These are phyloP conservation scores for Lunularia cruciata DNA, from an alignment of 225 moss, liverwort and hornwort genomes.

Conservation along the genomic window DNA sequence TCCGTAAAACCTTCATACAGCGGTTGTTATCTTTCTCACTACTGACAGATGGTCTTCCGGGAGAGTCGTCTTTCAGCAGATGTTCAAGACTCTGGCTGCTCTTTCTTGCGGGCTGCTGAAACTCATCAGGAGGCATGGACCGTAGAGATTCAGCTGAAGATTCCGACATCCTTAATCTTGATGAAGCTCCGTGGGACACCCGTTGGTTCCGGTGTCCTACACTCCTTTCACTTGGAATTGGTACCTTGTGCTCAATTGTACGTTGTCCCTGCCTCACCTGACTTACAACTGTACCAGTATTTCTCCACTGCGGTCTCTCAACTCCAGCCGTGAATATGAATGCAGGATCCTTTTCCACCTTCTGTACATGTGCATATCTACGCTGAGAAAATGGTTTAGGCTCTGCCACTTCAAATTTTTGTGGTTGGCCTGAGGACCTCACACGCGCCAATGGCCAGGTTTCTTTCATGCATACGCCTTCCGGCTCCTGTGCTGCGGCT, in stretches of 20 bases:
- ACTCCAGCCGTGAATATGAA: background rate
- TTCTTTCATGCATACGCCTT: too few relatives aligned
- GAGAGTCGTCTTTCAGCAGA: background rate
- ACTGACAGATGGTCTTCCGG: too few relatives aligned
- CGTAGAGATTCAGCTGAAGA: too few relatives aligned
- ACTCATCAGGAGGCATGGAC: background rate
- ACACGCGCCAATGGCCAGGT: too few relatives aligned
- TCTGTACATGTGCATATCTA: too few relatives aligned
- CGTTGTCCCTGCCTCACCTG: background rate
- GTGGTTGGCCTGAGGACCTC: too few relatives aligned
- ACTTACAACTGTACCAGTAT: background rate
- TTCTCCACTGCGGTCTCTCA: background rate
- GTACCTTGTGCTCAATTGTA: too few relatives aligned
- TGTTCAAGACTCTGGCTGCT: background rate
- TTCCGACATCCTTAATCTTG: background rate
- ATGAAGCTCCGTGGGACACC: background rate
- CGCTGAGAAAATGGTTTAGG: too few relatives aligned
- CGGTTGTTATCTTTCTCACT: background rate
- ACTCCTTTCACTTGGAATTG: too few relatives aligned
- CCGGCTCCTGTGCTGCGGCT: too few relatives aligned
- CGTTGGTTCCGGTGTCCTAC: background rate
- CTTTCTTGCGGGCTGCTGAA: background rate
- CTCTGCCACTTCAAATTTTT: too few relatives aligned
- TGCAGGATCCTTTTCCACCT: background rate
- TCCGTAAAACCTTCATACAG: background rate